Evolutionary conservation across 75 land plant species (phyloP).

Genomic region (Azolla pinnata): DNA sequence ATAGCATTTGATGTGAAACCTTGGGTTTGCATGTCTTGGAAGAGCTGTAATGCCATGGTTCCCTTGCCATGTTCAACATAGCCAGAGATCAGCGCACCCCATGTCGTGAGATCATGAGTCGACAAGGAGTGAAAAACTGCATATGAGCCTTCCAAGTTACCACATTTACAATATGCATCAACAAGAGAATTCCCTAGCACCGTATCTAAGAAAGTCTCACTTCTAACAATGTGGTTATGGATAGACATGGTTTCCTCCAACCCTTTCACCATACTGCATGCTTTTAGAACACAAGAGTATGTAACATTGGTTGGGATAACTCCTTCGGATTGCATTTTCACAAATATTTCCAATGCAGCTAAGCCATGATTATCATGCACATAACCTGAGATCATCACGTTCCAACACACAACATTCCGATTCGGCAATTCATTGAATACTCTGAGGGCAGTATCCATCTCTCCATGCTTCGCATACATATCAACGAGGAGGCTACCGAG

Average conservation of each 20-base stretch:
- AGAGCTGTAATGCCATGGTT: conserved; percentile 14
- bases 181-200: conserved; percentile 24
- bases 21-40: conserved; percentile 22
- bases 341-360: conserved; percentile 7
- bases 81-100: conserved; percentile 34
- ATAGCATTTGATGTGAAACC: conserved; percentile 24
- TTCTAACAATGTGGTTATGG: conserved; percentile 15
- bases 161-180: conserved; percentile 22
- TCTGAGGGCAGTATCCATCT: conserved; percentile 8
- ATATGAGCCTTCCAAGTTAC: conserved; percentile 20
- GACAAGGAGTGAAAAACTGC: conserved; percentile 11
- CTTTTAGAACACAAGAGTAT: conserved; percentile 5
- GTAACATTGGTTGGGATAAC: conserved; percentile 6
- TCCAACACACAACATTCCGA: conserved; percentile 40
- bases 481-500: conserved; percentile 38
- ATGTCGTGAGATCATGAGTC: conserved; percentile 28
- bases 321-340: conserved; percentile 6
- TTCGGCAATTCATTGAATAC: not conserved
- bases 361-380: conserved; percentile 1
- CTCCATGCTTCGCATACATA: conserved; percentile 47
- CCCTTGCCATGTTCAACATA: conserved; percentile 19
- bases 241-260: conserved; percentile 5
- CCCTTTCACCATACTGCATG: not conserved
- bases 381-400: conserved; percentile 26
- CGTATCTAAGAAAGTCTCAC: conserved; percentile 3